phyloP scores from a whole-genome alignment of 257 asterid genomes.

The Forsythia viridissima region DNA sequence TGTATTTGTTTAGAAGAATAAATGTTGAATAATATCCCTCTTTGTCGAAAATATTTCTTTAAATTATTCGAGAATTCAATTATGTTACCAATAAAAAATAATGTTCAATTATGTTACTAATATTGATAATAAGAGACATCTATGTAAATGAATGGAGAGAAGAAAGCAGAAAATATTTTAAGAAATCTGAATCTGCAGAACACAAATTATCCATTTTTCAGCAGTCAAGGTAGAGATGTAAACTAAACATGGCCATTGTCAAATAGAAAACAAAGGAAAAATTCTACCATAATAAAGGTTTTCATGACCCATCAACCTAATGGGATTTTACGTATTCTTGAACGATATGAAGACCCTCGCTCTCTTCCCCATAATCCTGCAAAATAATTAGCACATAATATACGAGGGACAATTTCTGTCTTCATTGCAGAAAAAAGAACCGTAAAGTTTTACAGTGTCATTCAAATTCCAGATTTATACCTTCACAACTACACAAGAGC shows the following conservation, averaged over 20 bases:
- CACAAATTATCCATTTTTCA: background rate
- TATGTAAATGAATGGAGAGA: too few species aligned
- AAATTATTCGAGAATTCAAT: too few species aligned
- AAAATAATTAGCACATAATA: background rate
- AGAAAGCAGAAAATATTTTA: background rate
- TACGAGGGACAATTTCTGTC: background rate
- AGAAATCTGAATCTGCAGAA: background rate
- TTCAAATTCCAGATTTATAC: slow-evolving; percentile 20
- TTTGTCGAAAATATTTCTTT: too few species aligned
- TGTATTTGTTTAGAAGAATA: too few species aligned
- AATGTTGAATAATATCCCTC: too few species aligned
- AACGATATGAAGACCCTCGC: slow-evolving; percentile 74
- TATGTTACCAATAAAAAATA: too few species aligned
- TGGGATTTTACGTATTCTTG: slow-evolving; percentile 69
- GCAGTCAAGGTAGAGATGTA: background rate
- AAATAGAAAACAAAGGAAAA: background rate
- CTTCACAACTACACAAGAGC: slow-evolving; percentile 71
- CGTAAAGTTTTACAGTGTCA: background rate
- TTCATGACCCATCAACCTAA: slow-evolving; percentile 19
- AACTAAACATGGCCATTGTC: background rate
- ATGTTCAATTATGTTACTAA: too few species aligned
- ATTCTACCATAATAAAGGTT: background rate
- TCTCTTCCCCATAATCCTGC: slow-evolving; percentile 81
- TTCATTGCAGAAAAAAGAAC: background rate
- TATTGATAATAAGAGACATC: too few species aligned